A percentile compares a stretch with the other conserved stretches of the same genome.
Evolutionary conservation across 139 green algal species (phyloP).

Genomic region (Coelastrella sp.): DNA sequence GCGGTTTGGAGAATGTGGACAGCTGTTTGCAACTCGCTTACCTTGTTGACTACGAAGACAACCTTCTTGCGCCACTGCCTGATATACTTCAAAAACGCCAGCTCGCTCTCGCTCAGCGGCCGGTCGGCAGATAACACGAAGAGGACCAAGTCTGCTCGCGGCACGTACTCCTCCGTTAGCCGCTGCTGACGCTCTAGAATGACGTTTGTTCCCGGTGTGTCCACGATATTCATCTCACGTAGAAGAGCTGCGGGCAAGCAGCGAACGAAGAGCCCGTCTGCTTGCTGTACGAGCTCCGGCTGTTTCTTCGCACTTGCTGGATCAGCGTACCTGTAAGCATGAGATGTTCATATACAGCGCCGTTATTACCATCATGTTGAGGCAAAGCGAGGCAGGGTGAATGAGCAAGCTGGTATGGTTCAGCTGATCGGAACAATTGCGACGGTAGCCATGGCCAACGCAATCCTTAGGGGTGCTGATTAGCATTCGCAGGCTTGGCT

Average conservation of each 20-base stretch:
- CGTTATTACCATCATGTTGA: no score
- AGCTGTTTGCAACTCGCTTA: background rate
- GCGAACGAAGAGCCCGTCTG: slow-evolving; percentile 89
- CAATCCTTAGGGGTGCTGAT: no score
- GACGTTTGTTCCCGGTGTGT: slow-evolving; percentile 99
- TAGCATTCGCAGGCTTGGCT: no score
- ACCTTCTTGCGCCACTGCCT: slow-evolving; percentile 96
- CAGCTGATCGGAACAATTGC: no score
- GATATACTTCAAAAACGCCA: slow-evolving; percentile 91
- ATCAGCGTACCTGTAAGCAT: slow-evolving; percentile 29
- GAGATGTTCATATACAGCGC: background rate
- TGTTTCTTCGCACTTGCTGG: slow-evolving; percentile 52
- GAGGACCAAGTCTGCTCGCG: slow-evolving; percentile 96
- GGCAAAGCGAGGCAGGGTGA: no score
- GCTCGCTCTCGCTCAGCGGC: slow-evolving; percentile 53
- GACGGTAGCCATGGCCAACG: no score
- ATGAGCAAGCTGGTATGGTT: no score
- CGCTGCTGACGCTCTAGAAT: slow-evolving; percentile 97
- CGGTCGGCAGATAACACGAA: slow-evolving; percentile 95
- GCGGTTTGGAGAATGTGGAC: no score
- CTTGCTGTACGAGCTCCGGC: slow-evolving; percentile 64
- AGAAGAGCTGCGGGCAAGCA: slow-evolving; percentile 83
- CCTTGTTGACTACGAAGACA: slow-evolving; percentile 98
- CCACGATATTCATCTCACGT: slow-evolving; percentile 92
- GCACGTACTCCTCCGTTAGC: slow-evolving; percentile 98